Evolutionary conservation across 495 filamentous ascomycete genomes (phyloP), one percentile per base, ranked within the genome.

Genomic region (Penicillium tannophilum): DNA sequence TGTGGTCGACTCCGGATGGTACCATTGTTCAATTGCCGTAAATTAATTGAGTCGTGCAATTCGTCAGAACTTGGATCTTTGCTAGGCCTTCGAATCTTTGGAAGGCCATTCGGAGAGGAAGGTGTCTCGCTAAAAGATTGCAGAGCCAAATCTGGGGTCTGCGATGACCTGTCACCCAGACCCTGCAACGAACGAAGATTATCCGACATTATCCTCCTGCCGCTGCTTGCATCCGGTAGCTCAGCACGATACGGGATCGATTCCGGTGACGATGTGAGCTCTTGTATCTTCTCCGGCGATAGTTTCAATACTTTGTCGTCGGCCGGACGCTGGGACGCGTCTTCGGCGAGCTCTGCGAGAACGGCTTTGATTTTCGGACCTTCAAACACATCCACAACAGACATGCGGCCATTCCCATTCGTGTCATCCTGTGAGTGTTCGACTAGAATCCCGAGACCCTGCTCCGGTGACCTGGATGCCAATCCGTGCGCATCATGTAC

Each of bases 191-290:
- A 45, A 14, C 63, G 54, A 3, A 31, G 3, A 20, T 59, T 63
- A 9, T 76, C 71, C 4, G 72, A 69, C 6, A 69, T 62, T 14
- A 57, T 56, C 51, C 67, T 64, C 52, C 63, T 62, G n/a, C 64
- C 66, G 7, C 56, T 52, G 10, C 66, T 66, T 20, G 31, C 41
- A 28, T 74, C 66, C 19, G 66, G 60, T 14, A 63, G 60, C 20
- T 62, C 61, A 31, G 69, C 67, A 14, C 67, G 71, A 46, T 74
- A 67, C 1, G 82, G 81, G 11, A 84, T 75, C 20, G 79, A 83
- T 10, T 84, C 74, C 17, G 82, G 81, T 17, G 82, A 82, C 2
- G 82, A 82, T 24, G 79, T 82, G 30, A 85, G 73, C 54, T 82
- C 81, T 54, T 84, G 74, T 35, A 84, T 83, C 62, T 84, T 78